A percentile compares a stretch with the other conserved stretches of the same genome.
phyloP scores from a whole-genome alignment of 2,329 filamentous ascomycete genomes.

The Aspergillus fumigatiaffinis region DNA sequence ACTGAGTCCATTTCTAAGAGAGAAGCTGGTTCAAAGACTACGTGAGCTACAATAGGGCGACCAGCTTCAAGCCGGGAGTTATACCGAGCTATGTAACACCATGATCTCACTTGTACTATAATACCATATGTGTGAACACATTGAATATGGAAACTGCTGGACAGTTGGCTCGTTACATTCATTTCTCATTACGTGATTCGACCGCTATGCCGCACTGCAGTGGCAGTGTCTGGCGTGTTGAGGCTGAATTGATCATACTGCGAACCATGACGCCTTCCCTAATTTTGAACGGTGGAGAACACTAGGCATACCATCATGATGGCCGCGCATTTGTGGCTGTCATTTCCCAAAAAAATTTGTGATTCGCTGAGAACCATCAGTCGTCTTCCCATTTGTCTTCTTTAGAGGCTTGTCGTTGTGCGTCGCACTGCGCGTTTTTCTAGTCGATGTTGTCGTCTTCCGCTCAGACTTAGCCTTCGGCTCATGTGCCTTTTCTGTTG shows the following conservation, averaged over 20 bases:
- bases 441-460: conserved; percentile 21
- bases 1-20: conserved; percentile 46
- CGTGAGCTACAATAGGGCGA: conserved; percentile 25
- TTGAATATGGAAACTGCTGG: conserved; percentile 12
- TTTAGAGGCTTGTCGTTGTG: conserved; percentile 51
- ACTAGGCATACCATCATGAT: background rate
- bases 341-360: conserved; percentile 47
- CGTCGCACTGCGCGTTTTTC: conserved; percentile 54
- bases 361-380: conserved; percentile 50
- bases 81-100: conserved; percentile 7
- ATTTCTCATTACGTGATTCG: background rate
- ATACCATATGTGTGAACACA: background rate
- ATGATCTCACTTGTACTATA: conserved; percentile 11
- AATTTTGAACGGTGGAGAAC: background rate
- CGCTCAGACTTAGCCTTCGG: conserved; percentile 20
- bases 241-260: background rate
- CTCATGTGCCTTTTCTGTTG: conserved; percentile 37
- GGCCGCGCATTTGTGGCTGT: background rate
- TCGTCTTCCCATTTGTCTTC: conserved; percentile 40
- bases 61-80: conserved; percentile 2
- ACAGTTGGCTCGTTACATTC: conserved; percentile 7
- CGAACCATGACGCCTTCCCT: background rate
- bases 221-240: background rate
- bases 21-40: conserved; percentile 48
- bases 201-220: background rate